A percentile compares a stretch with the other conserved stretches of the same genome.
Conservation (phyloP, 2,329 filamentous ascomycete genomes). For the Trichoderma semiorbis region DNA sequence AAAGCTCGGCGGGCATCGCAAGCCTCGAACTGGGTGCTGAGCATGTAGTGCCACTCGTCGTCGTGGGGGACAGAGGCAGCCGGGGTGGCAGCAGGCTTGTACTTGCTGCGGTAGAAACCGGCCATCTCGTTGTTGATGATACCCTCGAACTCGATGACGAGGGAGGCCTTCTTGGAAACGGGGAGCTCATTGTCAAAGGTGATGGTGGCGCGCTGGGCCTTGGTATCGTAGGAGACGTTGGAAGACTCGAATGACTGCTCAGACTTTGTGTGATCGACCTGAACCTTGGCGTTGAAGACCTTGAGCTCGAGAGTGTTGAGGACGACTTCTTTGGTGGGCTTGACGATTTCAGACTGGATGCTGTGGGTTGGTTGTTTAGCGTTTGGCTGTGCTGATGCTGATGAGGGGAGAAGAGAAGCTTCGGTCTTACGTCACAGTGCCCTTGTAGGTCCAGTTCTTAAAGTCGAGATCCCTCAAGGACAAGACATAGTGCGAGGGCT, state of each 20-base stretch:
- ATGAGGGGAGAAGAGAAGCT: neutral
- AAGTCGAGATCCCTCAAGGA: slow-evolving; percentile 82
- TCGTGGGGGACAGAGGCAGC: slow-evolving; percentile 75
- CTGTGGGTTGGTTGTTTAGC: slow-evolving; percentile 56
- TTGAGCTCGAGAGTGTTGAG: slow-evolving; percentile 85
- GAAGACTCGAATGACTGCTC: slow-evolving; percentile 58
- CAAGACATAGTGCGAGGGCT: slow-evolving; percentile 81
- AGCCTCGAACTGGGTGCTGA: slow-evolving; percentile 96
- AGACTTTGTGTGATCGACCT: slow-evolving; percentile 54
- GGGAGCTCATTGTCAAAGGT: slow-evolving; percentile 70
- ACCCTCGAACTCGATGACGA: slow-evolving; percentile 73
- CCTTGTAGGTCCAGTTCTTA: slow-evolving; percentile 70
- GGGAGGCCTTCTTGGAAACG: slow-evolving; percentile 59
- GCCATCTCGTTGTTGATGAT: slow-evolving; percentile 88
- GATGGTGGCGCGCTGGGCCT: slow-evolving; percentile 78
- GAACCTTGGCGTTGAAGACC: slow-evolving; percentile 62
- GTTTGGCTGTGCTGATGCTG: no score
- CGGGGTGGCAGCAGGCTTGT: slow-evolving; percentile 73
- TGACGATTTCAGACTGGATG: slow-evolving; percentile 71
- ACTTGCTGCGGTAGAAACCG: slow-evolving; percentile 91
- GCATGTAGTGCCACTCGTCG: slow-evolving; percentile 66
- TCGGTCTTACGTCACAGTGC: slow-evolving; percentile 57
- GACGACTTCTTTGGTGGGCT: slow-evolving; percentile 70
- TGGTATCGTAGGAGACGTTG: slow-evolving; percentile 74
- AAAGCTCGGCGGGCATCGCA: slow-evolving; percentile 94